phyloP scores from a whole-genome alignment of 495 filamentous ascomycete genomes.

The Podospora anserina region DNA sequence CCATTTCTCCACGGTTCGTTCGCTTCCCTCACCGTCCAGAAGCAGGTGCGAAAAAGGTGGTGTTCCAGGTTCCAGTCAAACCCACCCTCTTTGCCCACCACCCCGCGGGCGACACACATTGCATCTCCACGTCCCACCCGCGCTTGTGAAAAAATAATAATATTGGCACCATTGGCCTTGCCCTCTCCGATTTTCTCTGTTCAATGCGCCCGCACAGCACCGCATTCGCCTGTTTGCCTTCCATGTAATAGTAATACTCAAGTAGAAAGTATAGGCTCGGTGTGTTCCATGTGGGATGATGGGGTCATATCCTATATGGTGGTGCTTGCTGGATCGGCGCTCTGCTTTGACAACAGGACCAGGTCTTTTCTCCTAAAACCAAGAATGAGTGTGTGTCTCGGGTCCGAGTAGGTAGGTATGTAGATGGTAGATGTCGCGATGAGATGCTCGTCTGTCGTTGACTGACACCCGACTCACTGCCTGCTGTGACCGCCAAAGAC shows the following conservation, averaged over 20 bases:
- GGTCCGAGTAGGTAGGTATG: not conserved
- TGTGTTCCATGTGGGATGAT: not conserved
- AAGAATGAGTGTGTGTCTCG: not conserved
- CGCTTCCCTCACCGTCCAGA: not conserved
- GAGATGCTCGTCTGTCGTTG: not conserved
- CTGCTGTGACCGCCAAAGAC: not conserved
- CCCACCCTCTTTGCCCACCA: conserved; percentile 10
- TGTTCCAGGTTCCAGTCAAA: conserved; percentile 1
- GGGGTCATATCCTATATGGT: not conserved
- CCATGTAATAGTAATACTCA: not conserved
- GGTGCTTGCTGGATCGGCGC: conserved; percentile 3
- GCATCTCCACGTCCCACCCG: conserved; percentile 34
- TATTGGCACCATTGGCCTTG: not conserved
- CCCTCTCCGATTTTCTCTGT: not conserved
- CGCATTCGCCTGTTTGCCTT: not conserved
- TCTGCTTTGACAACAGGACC: not conserved
- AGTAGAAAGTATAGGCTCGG: not conserved
- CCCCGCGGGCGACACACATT: conserved; percentile 12
- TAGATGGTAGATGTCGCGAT: not conserved
- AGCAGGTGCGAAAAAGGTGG: not conserved
- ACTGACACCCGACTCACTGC: not conserved
- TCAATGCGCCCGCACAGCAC: not conserved
- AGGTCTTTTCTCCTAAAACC: not conserved
- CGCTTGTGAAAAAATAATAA: conserved; percentile 21
- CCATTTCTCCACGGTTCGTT: not conserved